Percentiles rank a stretch among this genome's conserved stretches.
These are phyloP conservation scores for Acacia acuminata DNA, from an alignment of 306 rosid genomes.

Conservation along the genomic window DNA sequence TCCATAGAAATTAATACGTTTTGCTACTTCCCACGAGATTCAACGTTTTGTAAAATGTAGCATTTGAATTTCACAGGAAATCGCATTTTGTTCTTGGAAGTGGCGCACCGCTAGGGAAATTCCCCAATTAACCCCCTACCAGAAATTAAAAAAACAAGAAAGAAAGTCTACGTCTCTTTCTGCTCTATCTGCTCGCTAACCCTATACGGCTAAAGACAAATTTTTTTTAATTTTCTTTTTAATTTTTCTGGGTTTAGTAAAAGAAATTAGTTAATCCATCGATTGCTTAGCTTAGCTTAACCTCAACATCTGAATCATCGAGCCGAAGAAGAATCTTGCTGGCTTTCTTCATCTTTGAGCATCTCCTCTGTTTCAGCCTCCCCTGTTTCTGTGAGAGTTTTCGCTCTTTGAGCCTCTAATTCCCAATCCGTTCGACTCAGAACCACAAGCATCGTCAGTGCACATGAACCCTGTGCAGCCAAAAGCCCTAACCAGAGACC, in stretches of 20 bases:
- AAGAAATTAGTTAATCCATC: conserved; percentile 34
- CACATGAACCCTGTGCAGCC: conserved; percentile 90
- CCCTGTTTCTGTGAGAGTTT: conserved; percentile 49
- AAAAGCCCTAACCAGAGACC: conserved; percentile 89
- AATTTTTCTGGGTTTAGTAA: background rate
- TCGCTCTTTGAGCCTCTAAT: conserved; percentile 64
- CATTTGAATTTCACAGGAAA: conserved; percentile 39
- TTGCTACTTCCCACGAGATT: conserved; percentile 43
- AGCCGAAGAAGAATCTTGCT: conserved; percentile 44
- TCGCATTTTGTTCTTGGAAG: conserved; percentile 26
- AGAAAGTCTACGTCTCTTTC: conserved; percentile 38
- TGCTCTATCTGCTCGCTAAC: conserved; percentile 16
- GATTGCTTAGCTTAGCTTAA: conserved; percentile 22
- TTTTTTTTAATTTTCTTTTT: background rate
- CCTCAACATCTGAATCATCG: conserved; percentile 26
- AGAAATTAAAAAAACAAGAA: background rate
- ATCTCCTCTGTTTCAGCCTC: conserved; percentile 33
- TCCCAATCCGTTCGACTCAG: conserved; percentile 75
- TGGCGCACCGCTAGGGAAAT: conserved; percentile 10
- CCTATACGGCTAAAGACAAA: conserved; percentile 53
- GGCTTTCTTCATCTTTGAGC: conserved; percentile 32
- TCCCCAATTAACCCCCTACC: background rate
- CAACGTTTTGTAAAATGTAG: conserved; percentile 36
- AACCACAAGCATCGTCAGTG: conserved; percentile 79
- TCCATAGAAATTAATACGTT: conserved; percentile 7